These are phyloP conservation scores for Lachancea cidri DNA, from an alignment of 805 yeast genomes.

Conservation along the genomic window DNA sequence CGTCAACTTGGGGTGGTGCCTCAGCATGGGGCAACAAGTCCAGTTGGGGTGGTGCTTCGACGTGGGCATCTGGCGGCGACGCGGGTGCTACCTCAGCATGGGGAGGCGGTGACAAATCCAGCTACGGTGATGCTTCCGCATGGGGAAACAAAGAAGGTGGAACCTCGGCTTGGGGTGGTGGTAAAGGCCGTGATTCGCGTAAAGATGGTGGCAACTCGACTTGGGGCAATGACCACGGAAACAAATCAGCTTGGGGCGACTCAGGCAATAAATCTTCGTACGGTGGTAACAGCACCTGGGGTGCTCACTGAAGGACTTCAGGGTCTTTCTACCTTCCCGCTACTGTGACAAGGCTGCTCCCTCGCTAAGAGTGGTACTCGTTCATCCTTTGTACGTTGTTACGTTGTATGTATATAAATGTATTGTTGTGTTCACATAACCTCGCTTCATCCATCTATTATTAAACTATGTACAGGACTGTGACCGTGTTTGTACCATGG, in stretches of 20 bases:
- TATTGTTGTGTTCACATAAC: background rate
- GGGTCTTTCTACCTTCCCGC: background rate
- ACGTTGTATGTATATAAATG: background rate
- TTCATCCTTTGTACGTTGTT: background rate
- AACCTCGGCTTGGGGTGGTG: slow-evolving; percentile 40
- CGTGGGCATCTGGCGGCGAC: slow-evolving; percentile 38
- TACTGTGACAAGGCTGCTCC: background rate
- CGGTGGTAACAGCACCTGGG: slow-evolving; percentile 33
- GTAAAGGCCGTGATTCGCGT: slow-evolving; percentile 6
- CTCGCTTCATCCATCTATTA: background rate
- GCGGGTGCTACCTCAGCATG: slow-evolving; percentile 42
- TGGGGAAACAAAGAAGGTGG: slow-evolving; percentile 40
- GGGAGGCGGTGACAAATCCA: slow-evolving; percentile 38
- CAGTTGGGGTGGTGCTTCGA: slow-evolving; percentile 46
- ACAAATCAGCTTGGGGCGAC: slow-evolving; percentile 37
- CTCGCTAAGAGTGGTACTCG: background rate
- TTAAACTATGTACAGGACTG: background rate
- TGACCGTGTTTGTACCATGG: no score
- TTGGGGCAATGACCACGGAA: slow-evolving; percentile 36
- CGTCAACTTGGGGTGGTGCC: slow-evolving; percentile 37
- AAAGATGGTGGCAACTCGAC: slow-evolving; percentile 24
- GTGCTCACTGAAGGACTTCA: slow-evolving; percentile 16
- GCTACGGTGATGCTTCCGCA: slow-evolving; percentile 37
- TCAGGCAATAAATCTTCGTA: slow-evolving; percentile 24
- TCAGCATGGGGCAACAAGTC: slow-evolving; percentile 35